Conservation (phyloP, 768 basidiomycete species). For the Termitomyces sp. region DNA sequence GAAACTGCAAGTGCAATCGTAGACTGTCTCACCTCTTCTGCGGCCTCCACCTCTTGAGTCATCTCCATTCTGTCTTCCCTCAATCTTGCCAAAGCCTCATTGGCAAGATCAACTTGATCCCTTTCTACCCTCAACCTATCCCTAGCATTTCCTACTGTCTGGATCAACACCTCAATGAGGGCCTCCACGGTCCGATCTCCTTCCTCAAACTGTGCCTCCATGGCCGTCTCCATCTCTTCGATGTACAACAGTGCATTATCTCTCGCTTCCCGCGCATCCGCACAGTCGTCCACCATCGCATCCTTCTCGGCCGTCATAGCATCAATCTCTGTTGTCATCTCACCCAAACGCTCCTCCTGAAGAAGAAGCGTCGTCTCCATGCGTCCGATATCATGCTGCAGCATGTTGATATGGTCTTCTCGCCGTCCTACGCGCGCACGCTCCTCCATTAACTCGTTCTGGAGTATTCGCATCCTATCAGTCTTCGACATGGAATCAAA, state of each 20-base stretch:
- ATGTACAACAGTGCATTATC: constrained; percentile 52
- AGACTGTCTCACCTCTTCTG: constrained; percentile 14
- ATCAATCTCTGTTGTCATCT: constrained; percentile 69
- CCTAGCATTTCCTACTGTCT: constrained; percentile 28
- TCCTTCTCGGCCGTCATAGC: constrained; percentile 60
- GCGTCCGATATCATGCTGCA: constrained; percentile 74
- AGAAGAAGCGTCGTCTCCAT: constrained; percentile 70
- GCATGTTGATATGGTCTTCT: constrained; percentile 71
- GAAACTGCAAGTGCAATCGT: constrained; percentile 21
- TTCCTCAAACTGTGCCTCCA: constrained; percentile 30
- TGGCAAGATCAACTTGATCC: neutral
- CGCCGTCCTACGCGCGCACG: constrained; percentile 58
- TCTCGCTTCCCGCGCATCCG: constrained; percentile 66
- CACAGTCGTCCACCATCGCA: constrained; percentile 83
- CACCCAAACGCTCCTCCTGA: constrained; percentile 67
- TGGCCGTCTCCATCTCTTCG: constrained; percentile 59
- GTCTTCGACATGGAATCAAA: constrained; percentile 55
- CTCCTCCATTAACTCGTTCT: constrained; percentile 62
- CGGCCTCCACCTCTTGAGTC: constrained; percentile 4
- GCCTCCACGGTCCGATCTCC: constrained; percentile 29
- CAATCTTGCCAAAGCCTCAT: constrained; percentile 8
- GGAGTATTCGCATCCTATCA: constrained; percentile 49
- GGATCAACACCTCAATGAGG: constrained; percentile 31
- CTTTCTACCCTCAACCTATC: constrained; percentile 13
- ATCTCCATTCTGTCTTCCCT: constrained; percentile 2